Conservation (phyloP, 2,329 filamentous ascomycete species). For the Pseudogymnoascus sp. region DNA sequence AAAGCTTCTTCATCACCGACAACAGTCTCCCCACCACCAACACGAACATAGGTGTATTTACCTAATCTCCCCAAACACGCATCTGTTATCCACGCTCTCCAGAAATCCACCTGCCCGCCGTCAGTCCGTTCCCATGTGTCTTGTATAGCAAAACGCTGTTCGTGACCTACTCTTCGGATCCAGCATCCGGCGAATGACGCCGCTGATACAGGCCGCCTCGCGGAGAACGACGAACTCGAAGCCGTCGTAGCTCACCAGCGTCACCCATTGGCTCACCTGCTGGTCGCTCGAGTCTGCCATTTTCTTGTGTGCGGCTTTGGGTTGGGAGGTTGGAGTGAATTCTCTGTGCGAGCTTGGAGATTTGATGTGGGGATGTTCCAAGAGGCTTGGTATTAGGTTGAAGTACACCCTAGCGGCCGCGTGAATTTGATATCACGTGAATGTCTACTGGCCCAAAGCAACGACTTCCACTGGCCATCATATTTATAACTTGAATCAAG, state of each 20-base stretch:
- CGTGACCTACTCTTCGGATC: slow-evolving; percentile 51
- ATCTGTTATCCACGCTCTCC: slow-evolving; percentile 56
- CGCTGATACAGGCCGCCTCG: slow-evolving; percentile 60
- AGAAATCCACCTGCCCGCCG: slow-evolving; percentile 47
- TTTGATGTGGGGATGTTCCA: background rate
- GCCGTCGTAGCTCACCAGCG: slow-evolving; percentile 65
- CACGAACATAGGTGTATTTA: slow-evolving; percentile 31
- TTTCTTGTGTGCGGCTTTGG: background rate
- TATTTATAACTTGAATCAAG: background rate
- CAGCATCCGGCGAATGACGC: slow-evolving; percentile 66
- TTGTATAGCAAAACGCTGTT: slow-evolving; percentile 13
- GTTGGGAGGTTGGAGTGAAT: background rate
- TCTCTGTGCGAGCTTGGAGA: background rate
- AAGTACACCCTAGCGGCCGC: background rate
- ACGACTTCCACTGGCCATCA: background rate
- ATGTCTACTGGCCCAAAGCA: background rate
- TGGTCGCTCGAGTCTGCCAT: background rate
- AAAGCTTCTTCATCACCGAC: slow-evolving; percentile 13
- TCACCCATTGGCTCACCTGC: slow-evolving; percentile 57
- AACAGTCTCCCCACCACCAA: background rate
- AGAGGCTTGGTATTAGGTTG: background rate
- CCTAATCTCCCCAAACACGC: slow-evolving; percentile 66
- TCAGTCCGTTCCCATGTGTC: slow-evolving; percentile 4
- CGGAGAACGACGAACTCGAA: slow-evolving; percentile 70
- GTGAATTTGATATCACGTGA: background rate